Evolutionary conservation across 768 basidiomycete species (phyloP), one percentile per base, ranked within the genome.

Genomic region (Trichaptum fuscoviolaceum): DNA sequence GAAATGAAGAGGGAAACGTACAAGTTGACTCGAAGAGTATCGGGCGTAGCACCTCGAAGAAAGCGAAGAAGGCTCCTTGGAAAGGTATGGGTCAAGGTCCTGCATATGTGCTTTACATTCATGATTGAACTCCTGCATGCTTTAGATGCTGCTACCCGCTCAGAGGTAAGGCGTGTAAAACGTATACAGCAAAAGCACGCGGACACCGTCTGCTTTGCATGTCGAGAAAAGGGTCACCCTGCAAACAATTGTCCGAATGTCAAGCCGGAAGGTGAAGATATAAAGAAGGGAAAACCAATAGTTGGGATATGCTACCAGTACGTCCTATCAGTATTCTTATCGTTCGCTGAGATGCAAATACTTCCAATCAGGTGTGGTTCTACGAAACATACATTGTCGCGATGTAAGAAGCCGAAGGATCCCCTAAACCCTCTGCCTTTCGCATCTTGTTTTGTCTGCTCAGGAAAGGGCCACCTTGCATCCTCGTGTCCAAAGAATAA

Each of bases 381-480:
- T 1, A 82, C 80, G 6, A 84, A 81, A 64, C 95, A 98, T 70
- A 89, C 82, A 17, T 82, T 98, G 1, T 87, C 92, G n/a, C 82
- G 80, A 35, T 98, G 96, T 76, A 88, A 82, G 67, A 87, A 87
- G 70, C 82, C 85, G 5, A 78, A 78, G 23, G 84, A 93, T 74
- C 80, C 84, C 12, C 74, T 73, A 20, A 82, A 92, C 66, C 90
- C 91, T 0, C 81, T 94, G 2, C 96, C 95, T 0, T 95, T 87
- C 70, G 95, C 96, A 0, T 91, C 89, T 3, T 98, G 96, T 77
- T 98, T 95, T 73, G 90, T 98, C 23, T 98, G 96, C 73, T 86
- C 85, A 3, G 83, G 81, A 3, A 88, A 84, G 70, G 96, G 96
- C 1, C 96, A 98, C 73, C 83, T 98, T 1, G 92, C 93, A 1